phyloP scores from a whole-genome alignment of 1,284 basidiomycete genomes.

The Hemileccinum hortonii region DNA sequence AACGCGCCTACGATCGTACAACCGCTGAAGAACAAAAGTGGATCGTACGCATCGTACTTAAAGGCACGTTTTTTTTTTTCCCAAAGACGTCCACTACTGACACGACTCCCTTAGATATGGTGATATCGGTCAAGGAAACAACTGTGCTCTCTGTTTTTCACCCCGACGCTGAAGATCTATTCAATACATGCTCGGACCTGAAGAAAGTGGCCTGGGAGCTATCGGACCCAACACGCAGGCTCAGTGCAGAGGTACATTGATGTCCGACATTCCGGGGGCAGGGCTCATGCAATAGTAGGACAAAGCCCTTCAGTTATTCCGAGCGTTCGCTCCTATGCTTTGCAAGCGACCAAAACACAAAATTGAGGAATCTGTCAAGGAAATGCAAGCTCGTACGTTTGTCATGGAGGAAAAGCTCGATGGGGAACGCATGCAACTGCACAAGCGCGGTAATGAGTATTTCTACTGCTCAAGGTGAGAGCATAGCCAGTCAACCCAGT shows the following conservation, averaged over 20 bases:
- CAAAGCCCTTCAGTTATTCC: constrained; percentile 77
- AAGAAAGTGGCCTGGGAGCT: constrained; percentile 87
- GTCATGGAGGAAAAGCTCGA: constrained; percentile 95
- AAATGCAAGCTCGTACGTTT: constrained; percentile 74
- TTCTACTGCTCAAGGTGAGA: constrained; percentile 85
- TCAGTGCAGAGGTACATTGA: constrained; percentile 58
- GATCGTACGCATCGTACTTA: constrained; percentile 90
- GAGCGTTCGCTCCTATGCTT: constrained; percentile 88
- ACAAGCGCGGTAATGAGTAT: constrained; percentile 85
- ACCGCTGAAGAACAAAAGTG: constrained; percentile 86
- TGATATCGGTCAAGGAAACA: constrained; percentile 82
- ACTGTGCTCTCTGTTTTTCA: constrained; percentile 87
- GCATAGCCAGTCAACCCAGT: not conserved
- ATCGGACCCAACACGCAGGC: constrained; percentile 60
- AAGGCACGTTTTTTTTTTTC: constrained; percentile 54
- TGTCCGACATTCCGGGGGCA: not conserved
- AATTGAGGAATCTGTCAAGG: constrained; percentile 79
- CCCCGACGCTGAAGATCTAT: constrained; percentile 85
- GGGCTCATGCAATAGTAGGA: constrained; percentile 48
- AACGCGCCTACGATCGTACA: constrained; percentile 72
- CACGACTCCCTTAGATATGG: constrained; percentile 54
- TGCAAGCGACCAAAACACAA: constrained; percentile 82
- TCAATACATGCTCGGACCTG: constrained; percentile 92
- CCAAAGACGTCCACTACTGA: not conserved
- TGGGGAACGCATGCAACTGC: constrained; percentile 91